Percentiles rank a stretch among this genome's conserved stretches.
phyloP scores from a whole-genome alignment of 2,329 filamentous ascomycete genomes.

The Trichoderma asperellum region DNA sequence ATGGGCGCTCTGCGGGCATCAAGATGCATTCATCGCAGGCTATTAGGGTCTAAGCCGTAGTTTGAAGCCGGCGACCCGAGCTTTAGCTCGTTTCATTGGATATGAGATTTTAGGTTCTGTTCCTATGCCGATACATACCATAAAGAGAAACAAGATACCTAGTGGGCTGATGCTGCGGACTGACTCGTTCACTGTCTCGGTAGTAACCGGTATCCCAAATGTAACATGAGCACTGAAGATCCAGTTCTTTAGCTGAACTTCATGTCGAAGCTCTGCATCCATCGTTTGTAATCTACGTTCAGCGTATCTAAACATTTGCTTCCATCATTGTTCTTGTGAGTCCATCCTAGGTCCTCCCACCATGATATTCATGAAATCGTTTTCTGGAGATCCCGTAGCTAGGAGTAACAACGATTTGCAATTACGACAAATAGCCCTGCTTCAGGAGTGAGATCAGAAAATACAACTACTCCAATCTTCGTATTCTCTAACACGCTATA shows the following conservation, averaged over 20 bases:
- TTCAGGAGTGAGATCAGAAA: not conserved
- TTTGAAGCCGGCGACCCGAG: not conserved
- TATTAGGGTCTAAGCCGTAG: not conserved
- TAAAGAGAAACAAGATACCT: not conserved
- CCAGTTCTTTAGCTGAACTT: not conserved
- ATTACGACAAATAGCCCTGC: not conserved
- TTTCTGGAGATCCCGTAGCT: not conserved
- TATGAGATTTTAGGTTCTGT: not conserved
- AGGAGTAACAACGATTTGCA: not conserved
- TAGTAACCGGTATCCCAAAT: not conserved
- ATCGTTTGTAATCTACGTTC: not conserved
- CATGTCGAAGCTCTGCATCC: not conserved
- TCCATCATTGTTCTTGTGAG: not conserved
- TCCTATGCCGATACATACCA: not conserved
- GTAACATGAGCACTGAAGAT: not conserved
- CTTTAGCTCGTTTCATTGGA: not conserved
- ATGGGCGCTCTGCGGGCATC: not conserved
- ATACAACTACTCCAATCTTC: not conserved
- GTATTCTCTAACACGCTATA: not conserved
- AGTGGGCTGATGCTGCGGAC: not conserved
- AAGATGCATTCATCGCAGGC: not conserved
- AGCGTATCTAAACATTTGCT: not conserved
- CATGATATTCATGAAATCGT: not conserved
- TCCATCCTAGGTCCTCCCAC: not conserved
- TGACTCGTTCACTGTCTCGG: not conserved